Evolutionary conservation across 129 eudicot species (phyloP), one percentile per base, ranked within the genome.

Genomic region (Sambucus nigra): DNA sequence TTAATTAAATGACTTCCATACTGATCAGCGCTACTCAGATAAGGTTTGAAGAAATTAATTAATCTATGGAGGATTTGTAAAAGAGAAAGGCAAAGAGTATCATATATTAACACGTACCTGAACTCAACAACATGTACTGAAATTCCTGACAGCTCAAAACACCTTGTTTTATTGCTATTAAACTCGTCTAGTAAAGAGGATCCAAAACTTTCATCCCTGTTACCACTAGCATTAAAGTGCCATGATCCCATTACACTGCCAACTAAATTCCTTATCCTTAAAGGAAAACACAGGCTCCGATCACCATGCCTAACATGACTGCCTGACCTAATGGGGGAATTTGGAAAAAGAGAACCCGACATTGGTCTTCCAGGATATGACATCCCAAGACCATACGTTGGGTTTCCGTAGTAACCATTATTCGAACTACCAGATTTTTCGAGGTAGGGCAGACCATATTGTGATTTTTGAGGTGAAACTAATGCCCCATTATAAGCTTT

Each of bases 1-100:
- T 89, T 95, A 57, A 89, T 89, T 56, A 89, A 89, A 17, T 95
- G 95, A 67, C 98, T 89, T 53, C 98, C 98, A 74, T 78, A 85
- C 65, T 89, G 98, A 67, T 89, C 98, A 47, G 94, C 88, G 67
- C 98, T 89, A 76, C 57, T 55, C 56, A 55, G 47, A 57, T 14
- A 38, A 29, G 50, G 55, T 57, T 53, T 23, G 8, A 19, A 46
- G 21, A 15, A 17, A 42, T n/a, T 17, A n/a, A 29, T 24, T 47
- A n/a, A 17, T 5, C 45, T 26, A 32, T 18, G 6, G 21, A 50
- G 38, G n/a, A 13, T 19, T 41, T 7, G 19, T 21, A 35, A 49
- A 25, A 25, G 45, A 12, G 19, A 17, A 23, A 1, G 13, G 13
- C 9, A 35, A 35, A 48, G 10, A 27, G 25, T 14, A 27, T 40